Evolutionary conservation across 2,329 filamentous ascomycete genomes (phyloP).

Genomic region (Rasamsonia emersonii): DNA sequence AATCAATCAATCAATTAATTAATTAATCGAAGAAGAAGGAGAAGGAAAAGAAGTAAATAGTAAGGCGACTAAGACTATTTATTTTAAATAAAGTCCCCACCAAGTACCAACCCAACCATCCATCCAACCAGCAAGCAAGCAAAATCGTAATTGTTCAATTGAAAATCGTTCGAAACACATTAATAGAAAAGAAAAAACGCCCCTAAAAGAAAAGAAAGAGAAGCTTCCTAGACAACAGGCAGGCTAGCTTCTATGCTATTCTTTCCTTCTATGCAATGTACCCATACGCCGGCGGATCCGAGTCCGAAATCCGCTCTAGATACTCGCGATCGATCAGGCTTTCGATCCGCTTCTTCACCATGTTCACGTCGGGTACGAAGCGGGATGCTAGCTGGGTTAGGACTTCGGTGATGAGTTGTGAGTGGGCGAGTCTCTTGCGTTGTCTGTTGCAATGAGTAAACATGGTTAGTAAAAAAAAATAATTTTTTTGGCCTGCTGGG

Average conservation of each 20-base stretch:
- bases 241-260: no score
- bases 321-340: conserved; percentile 47
- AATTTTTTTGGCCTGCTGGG: background rate
- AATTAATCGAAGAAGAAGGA: background rate
- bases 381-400: conserved; percentile 40
- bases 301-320: conserved; percentile 35
- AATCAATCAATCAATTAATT: no score
- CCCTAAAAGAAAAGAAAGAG: no score
- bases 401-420: conserved; percentile 43
- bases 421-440: conserved; percentile 40
- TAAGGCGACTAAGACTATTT: no score
- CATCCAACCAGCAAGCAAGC: no score
- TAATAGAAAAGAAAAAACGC: no score
- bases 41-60: background rate
- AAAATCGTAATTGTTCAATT: no score
- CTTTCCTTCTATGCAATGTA: conserved; percentile 31
- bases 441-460: conserved; percentile 23
- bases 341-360: conserved; percentile 47
- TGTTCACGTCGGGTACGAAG: conserved; percentile 43
- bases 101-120: no score
- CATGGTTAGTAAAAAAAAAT: conserved; percentile 4
- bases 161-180: no score
- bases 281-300: conserved; percentile 36
- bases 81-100: no score
- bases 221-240: no score